Conservation (phyloP, 352 stramenopile species). For the Pythium volutum region DNA sequence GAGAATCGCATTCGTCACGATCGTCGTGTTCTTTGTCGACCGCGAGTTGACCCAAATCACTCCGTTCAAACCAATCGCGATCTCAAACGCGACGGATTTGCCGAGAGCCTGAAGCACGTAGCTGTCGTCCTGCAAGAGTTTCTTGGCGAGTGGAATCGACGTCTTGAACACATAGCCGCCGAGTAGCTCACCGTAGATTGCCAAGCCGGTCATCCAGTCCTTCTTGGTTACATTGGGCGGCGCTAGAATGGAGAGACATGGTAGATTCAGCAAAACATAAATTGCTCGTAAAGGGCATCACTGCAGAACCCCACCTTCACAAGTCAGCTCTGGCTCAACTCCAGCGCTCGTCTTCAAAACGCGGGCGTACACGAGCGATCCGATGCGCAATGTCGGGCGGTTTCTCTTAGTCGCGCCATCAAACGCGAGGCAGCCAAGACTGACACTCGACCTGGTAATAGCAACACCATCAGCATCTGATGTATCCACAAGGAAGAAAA, state of each 20-base stretch:
- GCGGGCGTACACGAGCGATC: constrained; percentile 94
- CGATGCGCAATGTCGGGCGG: constrained; percentile 90
- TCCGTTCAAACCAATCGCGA: constrained; percentile 95
- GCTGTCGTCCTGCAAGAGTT: constrained; percentile 66
- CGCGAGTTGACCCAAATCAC: constrained; percentile 94
- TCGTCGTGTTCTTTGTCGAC: constrained; percentile 76
- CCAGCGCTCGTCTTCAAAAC: constrained; percentile 84
- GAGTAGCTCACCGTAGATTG: constrained; percentile 94
- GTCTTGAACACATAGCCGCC: constrained; percentile 91
- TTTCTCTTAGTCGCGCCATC: constrained; percentile 98
- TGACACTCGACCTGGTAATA: constrained; percentile 52
- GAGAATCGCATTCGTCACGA: constrained; percentile 87
- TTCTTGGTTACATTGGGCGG: constrained; percentile 88
- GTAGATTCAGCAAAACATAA: not conserved
- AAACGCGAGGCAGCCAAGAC: constrained; percentile 87
- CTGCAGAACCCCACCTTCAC: constrained; percentile 57
- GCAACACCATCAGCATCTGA: not conserved
- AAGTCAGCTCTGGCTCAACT: constrained; percentile 95
- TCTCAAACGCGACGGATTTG: constrained; percentile 90
- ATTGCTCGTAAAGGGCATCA: not conserved
- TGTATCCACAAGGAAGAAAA: not conserved
- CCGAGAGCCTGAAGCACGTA: constrained; percentile 85
- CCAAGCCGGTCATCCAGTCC: constrained; percentile 98
- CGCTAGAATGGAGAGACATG: constrained; percentile 27
- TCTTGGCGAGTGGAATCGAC: constrained; percentile 73